Evolutionary conservation across 1,284 basidiomycete species (phyloP), one percentile per base, ranked within the genome.

Genomic region (Xerocomus amazonicus): DNA sequence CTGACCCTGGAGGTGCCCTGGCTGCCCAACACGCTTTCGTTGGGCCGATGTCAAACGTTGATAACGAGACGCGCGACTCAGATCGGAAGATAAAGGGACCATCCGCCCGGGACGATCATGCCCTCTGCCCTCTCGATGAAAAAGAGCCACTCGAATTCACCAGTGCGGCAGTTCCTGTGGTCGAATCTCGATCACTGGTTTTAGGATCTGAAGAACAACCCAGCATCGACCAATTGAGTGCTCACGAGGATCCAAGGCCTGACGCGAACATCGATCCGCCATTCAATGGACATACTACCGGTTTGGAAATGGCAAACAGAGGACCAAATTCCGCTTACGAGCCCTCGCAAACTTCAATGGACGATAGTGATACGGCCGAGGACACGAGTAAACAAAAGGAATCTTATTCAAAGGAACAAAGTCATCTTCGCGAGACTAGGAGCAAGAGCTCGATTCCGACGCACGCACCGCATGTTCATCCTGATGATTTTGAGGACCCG

Each of bases 401-500:
- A 29, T 67, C 75, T 26, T 69, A 72, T 3, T 60, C 84, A 39
- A 73, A 81, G 48, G 83, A 79, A 59, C 81, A 84, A 46, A 83
- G 77, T 58, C 80, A 84, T 57, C 63, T 83, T 7, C 73, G 77
- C 29, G 84, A 81, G 56, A 63, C 76, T 8, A 74, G 75, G n/a
- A 71, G 67, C 33, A 81, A 77, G 55, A 67, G 71, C 9, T 85
- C 82, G 78, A 75, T 77, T 12, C 69, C 90, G 53, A 84, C 80
- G 0, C 76, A 79, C 1, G 78, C 81, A 28, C 91, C 92, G 1
- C 70, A 77, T 31, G 79, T 95, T 45, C 84, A 91, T 58, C 81
- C 87, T 0, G 70, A 90, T 55, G 81, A 80, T 14, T 93, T 97
- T 59, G 85, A 89, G 54, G 94, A 97, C 67, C 94, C 94, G 12